Percentiles rank a stretch among this genome's conserved stretches.
Evolutionary conservation across 2,329 filamentous ascomycete genomes (phyloP).

Genomic region (Aureobasidium sp.): DNA sequence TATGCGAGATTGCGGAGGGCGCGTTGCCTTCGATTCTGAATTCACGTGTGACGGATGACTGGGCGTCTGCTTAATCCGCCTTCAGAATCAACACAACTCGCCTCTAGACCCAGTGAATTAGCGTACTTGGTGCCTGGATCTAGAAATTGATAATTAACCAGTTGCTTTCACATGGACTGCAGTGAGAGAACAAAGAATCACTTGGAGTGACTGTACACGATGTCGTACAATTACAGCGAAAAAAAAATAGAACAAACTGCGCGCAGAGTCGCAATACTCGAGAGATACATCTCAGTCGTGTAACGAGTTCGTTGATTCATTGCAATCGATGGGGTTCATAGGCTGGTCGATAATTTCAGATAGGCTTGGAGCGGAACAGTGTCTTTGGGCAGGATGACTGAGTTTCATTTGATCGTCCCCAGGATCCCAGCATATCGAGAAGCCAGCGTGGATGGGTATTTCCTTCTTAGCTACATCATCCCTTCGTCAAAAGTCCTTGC

Average conservation of each 20-base stretch:
- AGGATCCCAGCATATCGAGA: constrained; percentile 9
- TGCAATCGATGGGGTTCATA: not conserved
- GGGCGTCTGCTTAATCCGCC: not conserved
- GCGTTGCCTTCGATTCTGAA: not conserved
- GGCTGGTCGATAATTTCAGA: not conserved
- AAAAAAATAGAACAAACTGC: not conserved
- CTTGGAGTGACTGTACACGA: not conserved
- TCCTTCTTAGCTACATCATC: constrained; percentile 12
- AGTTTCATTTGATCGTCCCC: constrained; percentile 12
- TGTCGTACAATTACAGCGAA: no score
- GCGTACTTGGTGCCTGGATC: not conserved
- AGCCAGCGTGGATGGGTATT: constrained; percentile 10
- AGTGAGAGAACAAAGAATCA: not conserved
- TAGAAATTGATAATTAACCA: not conserved
- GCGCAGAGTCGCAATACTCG: not conserved
- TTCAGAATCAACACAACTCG: not conserved
- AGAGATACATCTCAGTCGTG: not conserved
- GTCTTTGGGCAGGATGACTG: constrained; percentile 12
- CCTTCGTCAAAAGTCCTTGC: constrained; percentile 12
- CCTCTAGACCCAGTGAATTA: not conserved
- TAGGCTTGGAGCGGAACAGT: not conserved
- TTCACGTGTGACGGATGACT: constrained; percentile 9
- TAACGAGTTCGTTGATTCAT: not conserved
- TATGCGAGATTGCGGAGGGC: not conserved
- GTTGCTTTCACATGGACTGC: not conserved